Evolutionary conservation across 1,284 basidiomycete genomes (phyloP).

Genomic region (Ganoderma resinaceum): DNA sequence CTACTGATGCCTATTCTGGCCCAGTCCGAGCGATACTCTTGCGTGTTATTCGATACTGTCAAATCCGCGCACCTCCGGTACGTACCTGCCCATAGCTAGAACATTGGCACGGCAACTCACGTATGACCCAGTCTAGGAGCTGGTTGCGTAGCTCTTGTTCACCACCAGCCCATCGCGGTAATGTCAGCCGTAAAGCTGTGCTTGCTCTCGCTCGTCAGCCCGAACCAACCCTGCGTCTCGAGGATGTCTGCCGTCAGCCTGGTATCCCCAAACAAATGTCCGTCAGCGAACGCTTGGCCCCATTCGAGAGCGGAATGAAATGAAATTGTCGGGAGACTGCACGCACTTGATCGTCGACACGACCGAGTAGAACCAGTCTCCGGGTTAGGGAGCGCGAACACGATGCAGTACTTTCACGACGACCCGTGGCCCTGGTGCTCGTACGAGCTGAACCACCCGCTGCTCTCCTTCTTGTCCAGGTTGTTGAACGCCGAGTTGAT

Average conservation of each 20-base stretch:
- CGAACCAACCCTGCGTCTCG: not conserved
- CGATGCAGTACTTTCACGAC: not conserved
- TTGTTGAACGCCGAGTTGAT: conserved; percentile 1
- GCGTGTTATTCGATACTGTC: not conserved
- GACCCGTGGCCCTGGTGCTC: not conserved
- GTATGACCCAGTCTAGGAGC: not conserved
- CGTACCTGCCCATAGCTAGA: not conserved
- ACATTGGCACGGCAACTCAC: not conserved
- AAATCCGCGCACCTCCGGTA: not conserved
- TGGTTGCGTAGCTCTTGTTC: not conserved
- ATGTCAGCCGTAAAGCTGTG: not conserved
- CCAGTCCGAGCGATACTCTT: not conserved
- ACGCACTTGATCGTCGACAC: not conserved
- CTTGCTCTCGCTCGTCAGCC: not conserved
- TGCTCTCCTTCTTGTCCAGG: not conserved
- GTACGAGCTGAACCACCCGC: conserved; percentile 1
- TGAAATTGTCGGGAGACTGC: not conserved
- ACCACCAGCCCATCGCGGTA: not conserved
- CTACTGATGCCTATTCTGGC: not conserved
- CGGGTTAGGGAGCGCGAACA: not conserved
- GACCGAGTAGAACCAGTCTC: not conserved
- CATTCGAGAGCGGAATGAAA: no score
- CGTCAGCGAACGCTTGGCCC: not conserved
- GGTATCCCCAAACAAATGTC: not conserved
- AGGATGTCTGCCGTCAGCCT: not conserved